Base-by-base conservation (phyloP, 2,329 filamentous ascomycete genomes). In the Fusarium haematococcum region DNA sequence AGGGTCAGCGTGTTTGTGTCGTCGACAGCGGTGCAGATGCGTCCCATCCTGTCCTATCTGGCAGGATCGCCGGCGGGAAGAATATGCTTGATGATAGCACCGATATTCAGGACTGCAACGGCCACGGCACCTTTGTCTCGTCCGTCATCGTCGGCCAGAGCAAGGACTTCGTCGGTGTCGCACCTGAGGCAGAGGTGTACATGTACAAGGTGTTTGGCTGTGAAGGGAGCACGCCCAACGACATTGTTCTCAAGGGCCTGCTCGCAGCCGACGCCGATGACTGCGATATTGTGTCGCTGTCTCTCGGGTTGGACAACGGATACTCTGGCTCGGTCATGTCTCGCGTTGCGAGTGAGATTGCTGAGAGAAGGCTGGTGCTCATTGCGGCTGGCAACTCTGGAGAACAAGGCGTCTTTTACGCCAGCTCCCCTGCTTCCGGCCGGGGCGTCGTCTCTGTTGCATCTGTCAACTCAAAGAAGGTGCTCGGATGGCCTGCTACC, bases 201-300 rank as follows among this genome's bases (percentile, higher is more conserved):
- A 75, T 77, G 75, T 79, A 79, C 71, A 76, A 77, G 54, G 64
- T 78, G 63, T 78, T 79, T 58, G 76, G 65, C 7, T 77, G 76
- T 48, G 61, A 52, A 8, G 59, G 25, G 11, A 54, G 35, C 16
- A 75, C 74, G 0, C 61, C 67, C 1, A 77, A 71, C 33, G 77
- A 77, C 54, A 48, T 77, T 23, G 67, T 79, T 7, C 58, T 78
- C 35, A 73, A 76, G 59, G 76, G 70, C 14, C 65, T 79, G 6
- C 68, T 76, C 3, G 65, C 66, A 4, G 77, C 77, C 18, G 70
- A 79, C 18, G 71, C 70, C 2, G 75, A 79, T 30, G 69, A 67
- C 32, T 75, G 71, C 45, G 52, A 56, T 11, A 56, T 56, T 7
- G 52, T 56, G 2, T 56, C 52, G 0, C 30, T 56, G 7, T 56